Conservation (phyloP, 2,329 filamentous ascomycete genomes). For the Colletotrichum truncatum region DNA sequence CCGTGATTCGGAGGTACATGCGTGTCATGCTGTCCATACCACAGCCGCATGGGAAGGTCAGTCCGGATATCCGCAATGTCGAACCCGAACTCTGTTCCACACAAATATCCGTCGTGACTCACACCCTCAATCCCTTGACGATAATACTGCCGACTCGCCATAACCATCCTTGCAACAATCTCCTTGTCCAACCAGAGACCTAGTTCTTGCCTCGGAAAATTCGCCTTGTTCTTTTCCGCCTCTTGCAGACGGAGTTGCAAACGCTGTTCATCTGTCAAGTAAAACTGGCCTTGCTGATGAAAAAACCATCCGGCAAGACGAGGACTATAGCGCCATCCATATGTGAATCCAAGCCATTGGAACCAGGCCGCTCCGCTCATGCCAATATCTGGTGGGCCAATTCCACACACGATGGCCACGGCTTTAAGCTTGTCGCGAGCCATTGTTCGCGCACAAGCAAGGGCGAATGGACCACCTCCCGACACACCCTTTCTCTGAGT, state of each 20-base stretch:
- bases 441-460: conserved; percentile 31
- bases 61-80: conserved; percentile 17
- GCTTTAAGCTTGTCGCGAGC: conserved; percentile 24
- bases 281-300: not conserved
- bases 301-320: conserved; percentile 24
- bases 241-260: conserved; percentile 5
- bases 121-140: conserved; percentile 24
- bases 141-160: conserved; percentile 20
- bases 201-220: not conserved
- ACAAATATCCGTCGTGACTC: conserved; percentile 14
- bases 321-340: conserved; percentile 26
- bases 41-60: conserved; percentile 15
- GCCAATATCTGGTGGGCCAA: conserved; percentile 34
- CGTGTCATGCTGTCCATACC: conserved; percentile 24
- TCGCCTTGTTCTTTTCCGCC: conserved; percentile 14
- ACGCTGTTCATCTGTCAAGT: conserved; percentile 17
- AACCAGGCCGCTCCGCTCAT: conserved; percentile 30
- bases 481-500: conserved; percentile 28
- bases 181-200: conserved; percentile 16
- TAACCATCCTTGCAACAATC: conserved; percentile 16
- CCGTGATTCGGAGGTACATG: conserved; percentile 27
- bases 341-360: conserved; percentile 28
- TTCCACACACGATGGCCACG: conserved; percentile 32
- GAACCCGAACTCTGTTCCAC: conserved; percentile 25
- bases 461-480: conserved; percentile 34